Percentiles rank a stretch among this genome's conserved stretches.
These are phyloP conservation scores for Tulasnella calospora DNA, from an alignment of 768 basidiomycete genomes.

Conservation along the genomic window DNA sequence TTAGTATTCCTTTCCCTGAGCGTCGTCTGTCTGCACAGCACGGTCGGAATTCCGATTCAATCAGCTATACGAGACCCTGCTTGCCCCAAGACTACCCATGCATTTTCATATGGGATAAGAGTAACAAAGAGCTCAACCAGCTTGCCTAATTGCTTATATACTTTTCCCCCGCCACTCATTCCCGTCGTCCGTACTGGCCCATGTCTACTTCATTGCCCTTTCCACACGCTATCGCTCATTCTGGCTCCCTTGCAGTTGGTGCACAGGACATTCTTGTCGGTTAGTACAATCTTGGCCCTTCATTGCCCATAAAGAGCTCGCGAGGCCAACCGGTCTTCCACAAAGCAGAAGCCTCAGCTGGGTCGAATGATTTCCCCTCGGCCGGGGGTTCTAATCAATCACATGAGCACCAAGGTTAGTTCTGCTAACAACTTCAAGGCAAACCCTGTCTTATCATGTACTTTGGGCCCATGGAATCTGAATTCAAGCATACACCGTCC, in stretches of 20 bases:
- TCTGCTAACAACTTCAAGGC: not conserved
- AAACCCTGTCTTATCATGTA: not conserved
- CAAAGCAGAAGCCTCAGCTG: not conserved
- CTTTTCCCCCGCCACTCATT: no score
- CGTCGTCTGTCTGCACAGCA: not conserved
- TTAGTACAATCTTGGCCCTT: no score
- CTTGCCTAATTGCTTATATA: not conserved
- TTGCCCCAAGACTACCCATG: not conserved
- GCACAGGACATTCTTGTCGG: no score
- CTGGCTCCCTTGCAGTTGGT: no score
- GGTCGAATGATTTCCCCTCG: not conserved
- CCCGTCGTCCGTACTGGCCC: no score
- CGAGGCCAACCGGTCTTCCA: no score
- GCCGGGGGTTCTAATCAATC: not conserved
- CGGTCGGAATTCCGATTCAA: not conserved
- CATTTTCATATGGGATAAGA: not conserved
- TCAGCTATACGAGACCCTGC: not conserved
- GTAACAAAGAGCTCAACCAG: not conserved
- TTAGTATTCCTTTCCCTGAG: not conserved
- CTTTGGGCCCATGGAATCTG: no score
- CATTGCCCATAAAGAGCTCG: no score
- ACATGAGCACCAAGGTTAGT: not conserved
- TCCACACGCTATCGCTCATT: no score
- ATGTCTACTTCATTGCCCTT: no score
- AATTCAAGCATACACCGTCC: not conserved